phyloP scores from a whole-genome alignment of 495 filamentous ascomycete genomes.

The Hypoxylon lienhwacheense region DNA sequence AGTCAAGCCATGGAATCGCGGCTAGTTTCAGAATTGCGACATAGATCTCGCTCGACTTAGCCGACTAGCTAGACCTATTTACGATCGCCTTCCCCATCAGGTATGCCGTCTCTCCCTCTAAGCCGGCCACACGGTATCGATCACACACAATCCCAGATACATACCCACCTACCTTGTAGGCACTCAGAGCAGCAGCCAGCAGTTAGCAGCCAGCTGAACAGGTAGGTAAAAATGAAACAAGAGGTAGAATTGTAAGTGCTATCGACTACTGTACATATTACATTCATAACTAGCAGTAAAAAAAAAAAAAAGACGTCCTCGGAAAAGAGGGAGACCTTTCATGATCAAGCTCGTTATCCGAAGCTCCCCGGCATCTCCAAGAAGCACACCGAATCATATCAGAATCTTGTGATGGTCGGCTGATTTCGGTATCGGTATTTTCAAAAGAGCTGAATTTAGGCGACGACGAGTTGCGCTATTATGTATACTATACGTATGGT shows the following conservation, averaged over 20 bases:
- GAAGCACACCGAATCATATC: constrained; percentile 35
- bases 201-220: too few species aligned
- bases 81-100: constrained; percentile 37
- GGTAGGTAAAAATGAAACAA: too few species aligned
- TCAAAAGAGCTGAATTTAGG: constrained; percentile 29
- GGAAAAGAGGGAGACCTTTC: constrained; percentile 18
- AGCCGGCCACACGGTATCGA: constrained; percentile 31
- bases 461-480: too few species aligned
- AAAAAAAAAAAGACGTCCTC: background rate
- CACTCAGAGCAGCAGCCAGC: too few species aligned
- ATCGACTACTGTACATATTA: too few species aligned
- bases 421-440: constrained; percentile 33
- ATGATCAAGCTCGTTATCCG: constrained; percentile 17
- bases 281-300: too few species aligned
- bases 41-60: constrained; percentile 34
- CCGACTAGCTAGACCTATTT: constrained; percentile 33
- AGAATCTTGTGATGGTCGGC: constrained; percentile 31
- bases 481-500: too few species aligned
- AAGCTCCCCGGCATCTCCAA: constrained; percentile 31
- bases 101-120: constrained; percentile 35
- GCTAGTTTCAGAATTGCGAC: constrained; percentile 38
- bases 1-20: constrained; percentile 19
- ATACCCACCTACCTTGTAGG: too few species aligned
- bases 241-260: too few species aligned
- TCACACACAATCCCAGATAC: constrained; percentile 11